Evolutionary conservation across 1,139 yeast genomes (phyloP).

Genomic region (Suhomyces bribrorum): DNA sequence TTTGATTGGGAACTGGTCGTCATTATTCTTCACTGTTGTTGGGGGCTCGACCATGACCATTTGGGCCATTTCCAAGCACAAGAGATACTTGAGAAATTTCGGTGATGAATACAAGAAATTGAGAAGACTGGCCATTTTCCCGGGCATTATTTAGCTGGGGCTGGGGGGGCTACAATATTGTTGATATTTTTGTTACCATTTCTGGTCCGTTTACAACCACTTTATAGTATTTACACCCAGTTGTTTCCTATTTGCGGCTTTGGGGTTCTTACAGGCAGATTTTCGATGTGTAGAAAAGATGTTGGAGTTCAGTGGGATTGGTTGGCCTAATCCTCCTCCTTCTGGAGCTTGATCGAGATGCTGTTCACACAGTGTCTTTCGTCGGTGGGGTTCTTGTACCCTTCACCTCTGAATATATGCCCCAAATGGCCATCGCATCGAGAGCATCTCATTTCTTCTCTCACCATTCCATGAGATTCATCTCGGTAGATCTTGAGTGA

Average conservation of each 20-base stretch:
- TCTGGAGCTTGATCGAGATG: constrained; percentile 65
- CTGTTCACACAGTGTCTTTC: constrained; percentile 95
- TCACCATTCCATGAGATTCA: constrained; percentile 64
- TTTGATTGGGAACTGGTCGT: constrained; percentile 75
- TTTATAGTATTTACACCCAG: no score
- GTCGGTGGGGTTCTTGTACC: constrained; percentile 84
- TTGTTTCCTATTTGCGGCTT: no score
- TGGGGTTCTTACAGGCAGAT: no score
- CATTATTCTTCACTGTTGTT: constrained; percentile 67
- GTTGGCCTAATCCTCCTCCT: constrained; percentile 15
- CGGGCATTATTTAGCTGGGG: constrained; percentile 45
- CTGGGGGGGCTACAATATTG: no score
- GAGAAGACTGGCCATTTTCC: constrained; percentile 65
- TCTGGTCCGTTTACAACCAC: no score
- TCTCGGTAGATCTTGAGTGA: constrained; percentile 67
- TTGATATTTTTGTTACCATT: no score
- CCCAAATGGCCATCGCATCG: constrained; percentile 95
- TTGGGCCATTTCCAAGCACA: constrained; percentile 78
- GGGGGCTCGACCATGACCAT: constrained; percentile 76
- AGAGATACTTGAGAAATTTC: constrained; percentile 65
- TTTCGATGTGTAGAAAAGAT: no score
- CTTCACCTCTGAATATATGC: constrained; percentile 94
- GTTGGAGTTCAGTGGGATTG: no score
- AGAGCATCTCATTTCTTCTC: constrained; percentile 87
- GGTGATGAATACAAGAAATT: constrained; percentile 74